Base-by-base conservation (phyloP, 73 alveolate species). In the Effrenium voratum region DNA sequence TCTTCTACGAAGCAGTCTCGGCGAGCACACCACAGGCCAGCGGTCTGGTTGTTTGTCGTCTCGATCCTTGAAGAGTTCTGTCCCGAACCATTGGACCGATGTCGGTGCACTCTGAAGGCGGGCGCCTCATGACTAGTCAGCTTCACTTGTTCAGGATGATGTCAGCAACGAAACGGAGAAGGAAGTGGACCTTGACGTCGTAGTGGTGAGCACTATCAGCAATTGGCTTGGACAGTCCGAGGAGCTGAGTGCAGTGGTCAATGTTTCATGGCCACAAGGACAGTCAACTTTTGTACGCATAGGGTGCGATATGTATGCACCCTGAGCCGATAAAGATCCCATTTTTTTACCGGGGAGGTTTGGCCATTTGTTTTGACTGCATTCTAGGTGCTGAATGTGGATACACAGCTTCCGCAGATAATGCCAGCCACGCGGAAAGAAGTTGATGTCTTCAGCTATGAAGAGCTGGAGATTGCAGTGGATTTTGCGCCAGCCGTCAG, bases 171-270 rank as follows among this genome's bases (percentile, higher is more conserved):
- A 32, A 3, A 4, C 59, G 38, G 66, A 66, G 81, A 8, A 70
- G 19, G 41, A 13, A 10, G 15, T 90, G 73, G 73, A 45, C 3
- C 72, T 90, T 2, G 97, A 90, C 66, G 55, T 90, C 34, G 57
- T n/a, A n/a, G n/a, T n/a, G n/a, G n/a, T 47, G n/a, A 79, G 87
- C 12, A 24, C 75, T 50, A 90, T 90, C 97, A 68, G 75, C 87
- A 90, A 90, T 34, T 90, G 97, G 97, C 97, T 68, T 30, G 86
- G 57, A 22, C 76, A 90, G 75, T 6, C 44, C 41, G 97, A 44
- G 15, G 97, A 68, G 41, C 45, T 32, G n/a, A 30, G 76, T 46
- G 97, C 76, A 26, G 30, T 30, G 97, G 76, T 90, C 24, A 90
- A 86, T 0, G 95, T 50, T 2, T 15, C 73, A 15, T 26, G 85